Evolutionary conservation across 1,284 basidiomycete genomes (phyloP).

Genomic region (Trichosporon sp.): DNA sequence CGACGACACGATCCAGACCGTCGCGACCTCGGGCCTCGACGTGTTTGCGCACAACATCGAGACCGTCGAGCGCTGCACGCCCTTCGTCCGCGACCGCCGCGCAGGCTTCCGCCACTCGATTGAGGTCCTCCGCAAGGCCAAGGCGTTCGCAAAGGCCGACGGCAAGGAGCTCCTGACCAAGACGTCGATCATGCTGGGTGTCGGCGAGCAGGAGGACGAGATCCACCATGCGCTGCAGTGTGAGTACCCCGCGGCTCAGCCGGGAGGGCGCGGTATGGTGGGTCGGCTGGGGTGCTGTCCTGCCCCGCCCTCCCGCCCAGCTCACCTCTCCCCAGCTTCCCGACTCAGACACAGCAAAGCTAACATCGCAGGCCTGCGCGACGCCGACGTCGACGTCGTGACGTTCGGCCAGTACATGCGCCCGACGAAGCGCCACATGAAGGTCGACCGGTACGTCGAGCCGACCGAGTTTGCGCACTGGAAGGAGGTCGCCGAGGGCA

Average conservation of each 20-base stretch:
- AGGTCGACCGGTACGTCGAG: constrained; percentile 91
- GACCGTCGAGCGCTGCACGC: constrained; percentile 88
- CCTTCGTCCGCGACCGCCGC: constrained; percentile 88
- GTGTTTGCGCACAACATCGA: constrained; percentile 99
- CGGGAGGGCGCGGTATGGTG: no score
- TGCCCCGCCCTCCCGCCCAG: no score
- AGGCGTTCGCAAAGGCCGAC: constrained; percentile 72
- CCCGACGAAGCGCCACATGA: constrained; percentile 98
- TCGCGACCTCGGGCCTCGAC: constrained; percentile 88
- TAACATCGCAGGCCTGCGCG: constrained; percentile 69
- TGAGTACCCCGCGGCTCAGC: constrained; percentile 50
- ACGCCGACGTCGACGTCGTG: constrained; percentile 88
- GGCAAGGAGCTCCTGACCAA: constrained; percentile 83
- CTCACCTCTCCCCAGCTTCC: neutral
- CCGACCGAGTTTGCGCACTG: constrained; percentile 90
- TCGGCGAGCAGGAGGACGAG: constrained; percentile 85
- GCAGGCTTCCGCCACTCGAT: constrained; percentile 90
- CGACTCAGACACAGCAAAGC: no score
- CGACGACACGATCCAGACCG: constrained; percentile 64
- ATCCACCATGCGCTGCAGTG: constrained; percentile 77
- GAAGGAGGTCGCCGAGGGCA: constrained; percentile 81
- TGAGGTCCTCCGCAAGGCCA: constrained; percentile 75
- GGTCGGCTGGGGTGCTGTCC: no score
- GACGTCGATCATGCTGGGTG: constrained; percentile 97
- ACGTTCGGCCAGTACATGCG: constrained; percentile 99